A percentile compares a stretch with the other conserved stretches of the same genome.
Conservation (phyloP, 2,329 filamentous ascomycete species). For the Verticillium longisporum region DNA sequence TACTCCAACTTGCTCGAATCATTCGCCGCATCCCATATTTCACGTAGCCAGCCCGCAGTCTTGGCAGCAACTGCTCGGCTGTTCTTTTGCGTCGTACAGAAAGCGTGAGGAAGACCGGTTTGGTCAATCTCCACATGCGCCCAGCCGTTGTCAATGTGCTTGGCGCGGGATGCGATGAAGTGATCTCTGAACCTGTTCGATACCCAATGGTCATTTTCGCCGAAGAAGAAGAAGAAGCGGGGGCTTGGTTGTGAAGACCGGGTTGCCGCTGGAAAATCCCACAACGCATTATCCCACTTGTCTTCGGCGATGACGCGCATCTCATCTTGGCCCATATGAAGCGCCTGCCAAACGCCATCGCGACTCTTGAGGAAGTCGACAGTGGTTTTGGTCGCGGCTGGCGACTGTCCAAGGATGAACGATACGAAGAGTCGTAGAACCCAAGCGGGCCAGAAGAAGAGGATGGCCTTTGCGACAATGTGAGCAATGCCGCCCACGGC, state of each 20-base stretch:
- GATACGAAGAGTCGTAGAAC: conserved; percentile 36
- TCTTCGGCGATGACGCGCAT: conserved; percentile 53
- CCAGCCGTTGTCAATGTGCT: conserved; percentile 25
- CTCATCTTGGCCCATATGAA: conserved; percentile 54
- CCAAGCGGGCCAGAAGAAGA: conserved; percentile 32
- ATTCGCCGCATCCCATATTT: conserved; percentile 2
- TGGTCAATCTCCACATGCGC: conserved; percentile 48
- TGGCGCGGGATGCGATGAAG: conserved; percentile 40
- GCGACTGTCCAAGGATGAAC: conserved; percentile 38
- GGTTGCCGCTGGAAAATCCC: conserved; percentile 31
- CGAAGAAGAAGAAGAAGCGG: conserved; percentile 55
- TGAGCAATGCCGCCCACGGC: conserved; percentile 34
- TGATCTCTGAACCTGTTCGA: conserved; percentile 47
- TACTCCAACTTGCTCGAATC: background rate
- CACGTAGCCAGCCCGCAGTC: conserved; percentile 6
- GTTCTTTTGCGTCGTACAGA: conserved; percentile 36
- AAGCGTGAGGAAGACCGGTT: conserved; percentile 50
- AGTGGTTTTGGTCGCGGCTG: conserved; percentile 41
- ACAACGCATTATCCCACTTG: conserved; percentile 52
- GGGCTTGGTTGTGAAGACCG: conserved; percentile 20
- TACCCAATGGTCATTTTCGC: conserved; percentile 56
- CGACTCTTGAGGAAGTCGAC: conserved; percentile 46
- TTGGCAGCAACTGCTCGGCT: conserved; percentile 6
- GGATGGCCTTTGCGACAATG: conserved; percentile 29
- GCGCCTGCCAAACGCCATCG: conserved; percentile 52